phyloP scores from a whole-genome alignment of 1,284 basidiomycete genomes.

The Spongispora temasekensis region DNA sequence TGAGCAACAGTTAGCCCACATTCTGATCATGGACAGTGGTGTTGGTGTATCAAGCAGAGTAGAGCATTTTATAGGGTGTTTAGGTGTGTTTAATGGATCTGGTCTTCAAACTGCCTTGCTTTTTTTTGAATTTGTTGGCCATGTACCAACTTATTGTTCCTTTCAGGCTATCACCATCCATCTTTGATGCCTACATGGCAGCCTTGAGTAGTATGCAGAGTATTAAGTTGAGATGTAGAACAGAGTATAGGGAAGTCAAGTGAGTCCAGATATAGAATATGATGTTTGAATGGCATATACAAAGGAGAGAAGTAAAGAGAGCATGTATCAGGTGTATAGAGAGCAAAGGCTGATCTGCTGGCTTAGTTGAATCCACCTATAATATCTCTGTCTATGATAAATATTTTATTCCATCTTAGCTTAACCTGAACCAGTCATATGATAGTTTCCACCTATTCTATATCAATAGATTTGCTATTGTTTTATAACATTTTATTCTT shows the following conservation, averaged over 20 bases:
- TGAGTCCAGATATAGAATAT: slow-evolving; percentile 65
- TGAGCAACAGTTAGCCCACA: slow-evolving; percentile 52
- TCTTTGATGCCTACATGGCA: slow-evolving; percentile 50
- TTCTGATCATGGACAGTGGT: slow-evolving; percentile 33
- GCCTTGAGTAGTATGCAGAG: slow-evolving; percentile 62
- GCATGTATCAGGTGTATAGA: slow-evolving; percentile 48
- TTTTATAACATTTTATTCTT: too few species aligned
- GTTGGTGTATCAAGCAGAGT: slow-evolving; percentile 15
- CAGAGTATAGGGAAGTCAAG: slow-evolving; percentile 53
- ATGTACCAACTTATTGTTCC: slow-evolving; percentile 44
- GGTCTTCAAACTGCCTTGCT: background rate
- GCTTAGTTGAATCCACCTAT: too few species aligned
- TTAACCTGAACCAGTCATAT: too few species aligned
- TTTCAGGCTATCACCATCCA: slow-evolving; percentile 48
- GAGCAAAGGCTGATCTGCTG: slow-evolving; percentile 17
- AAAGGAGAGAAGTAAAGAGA: slow-evolving; percentile 47
- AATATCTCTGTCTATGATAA: too few species aligned
- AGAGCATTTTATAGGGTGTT: slow-evolving; percentile 23
- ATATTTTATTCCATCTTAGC: too few species aligned
- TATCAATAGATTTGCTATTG: too few species aligned
- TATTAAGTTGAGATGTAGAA: slow-evolving; percentile 53
- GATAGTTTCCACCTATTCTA: too few species aligned
- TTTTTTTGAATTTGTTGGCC: slow-evolving; percentile 21
- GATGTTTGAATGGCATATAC: slow-evolving; percentile 54
- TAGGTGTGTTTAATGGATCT: slow-evolving; percentile 6